Evolutionary conservation across 2,329 filamentous ascomycete species (phyloP).

Genomic region (Cytospora paraplurivora): DNA sequence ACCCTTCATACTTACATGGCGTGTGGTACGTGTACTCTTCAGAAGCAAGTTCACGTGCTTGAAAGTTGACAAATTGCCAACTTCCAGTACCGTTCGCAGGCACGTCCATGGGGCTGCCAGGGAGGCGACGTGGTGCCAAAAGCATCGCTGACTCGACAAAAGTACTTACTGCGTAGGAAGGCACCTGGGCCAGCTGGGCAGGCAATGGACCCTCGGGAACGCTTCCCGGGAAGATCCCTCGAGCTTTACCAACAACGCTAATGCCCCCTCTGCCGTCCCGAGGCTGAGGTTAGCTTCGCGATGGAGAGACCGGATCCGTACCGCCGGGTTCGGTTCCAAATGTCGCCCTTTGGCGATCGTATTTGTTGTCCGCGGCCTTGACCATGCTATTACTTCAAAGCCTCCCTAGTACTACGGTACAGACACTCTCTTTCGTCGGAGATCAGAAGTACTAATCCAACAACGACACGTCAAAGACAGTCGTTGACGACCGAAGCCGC

Average conservation of each 20-base stretch:
- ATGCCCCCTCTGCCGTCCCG: not conserved
- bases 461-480: no score
- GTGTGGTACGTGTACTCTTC: not conserved
- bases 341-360: not conserved
- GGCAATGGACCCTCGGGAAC: not conserved
- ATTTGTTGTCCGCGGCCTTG: no score
- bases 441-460: no score
- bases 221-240: not conserved
- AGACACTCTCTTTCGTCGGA: no score
- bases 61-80: not conserved
- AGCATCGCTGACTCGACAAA: not conserved
- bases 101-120: not conserved
- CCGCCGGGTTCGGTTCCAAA: not conserved
- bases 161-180: not conserved
- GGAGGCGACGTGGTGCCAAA: not conserved
- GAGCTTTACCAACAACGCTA: not conserved
- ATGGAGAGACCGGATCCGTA: conserved; percentile 4
- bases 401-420: not conserved
- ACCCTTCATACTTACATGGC: not conserved
- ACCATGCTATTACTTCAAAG: not conserved
- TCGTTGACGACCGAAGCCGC: no score
- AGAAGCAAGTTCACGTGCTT: not conserved
- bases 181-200: not conserved
- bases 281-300: not conserved
- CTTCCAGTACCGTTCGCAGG: not conserved